Conservation (phyloP, 2,329 filamentous ascomycete species). For the Dichotomopilus funicola region DNA sequence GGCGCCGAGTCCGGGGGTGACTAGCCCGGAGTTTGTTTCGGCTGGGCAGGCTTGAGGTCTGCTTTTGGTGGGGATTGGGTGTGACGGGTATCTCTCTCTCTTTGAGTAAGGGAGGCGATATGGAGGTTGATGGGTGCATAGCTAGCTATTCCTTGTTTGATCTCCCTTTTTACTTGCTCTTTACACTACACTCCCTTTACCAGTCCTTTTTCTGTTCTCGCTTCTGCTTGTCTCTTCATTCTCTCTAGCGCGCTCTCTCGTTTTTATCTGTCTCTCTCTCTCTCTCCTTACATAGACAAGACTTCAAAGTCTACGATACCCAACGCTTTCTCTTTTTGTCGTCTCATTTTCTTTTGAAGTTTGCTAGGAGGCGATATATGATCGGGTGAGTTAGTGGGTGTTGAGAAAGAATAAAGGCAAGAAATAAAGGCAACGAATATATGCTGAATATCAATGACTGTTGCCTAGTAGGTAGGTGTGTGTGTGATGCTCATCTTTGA, state of each 20-base stretch:
- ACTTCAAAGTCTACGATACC: slow-evolving; percentile 12
- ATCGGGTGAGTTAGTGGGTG: too few relatives aligned
- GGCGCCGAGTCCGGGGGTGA: not conserved
- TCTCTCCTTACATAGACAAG: slow-evolving; percentile 5
- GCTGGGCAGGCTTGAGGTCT: not conserved
- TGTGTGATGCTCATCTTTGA: too few relatives aligned
- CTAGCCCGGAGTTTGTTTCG: not conserved
- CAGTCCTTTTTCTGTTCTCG: not conserved
- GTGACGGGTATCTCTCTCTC: too few relatives aligned
- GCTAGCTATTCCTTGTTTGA: not conserved
- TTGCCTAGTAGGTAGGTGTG: too few relatives aligned
- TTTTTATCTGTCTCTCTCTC: not conserved
- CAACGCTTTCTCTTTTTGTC: not conserved
- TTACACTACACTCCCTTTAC: too few relatives aligned
- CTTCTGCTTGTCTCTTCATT: not conserved
- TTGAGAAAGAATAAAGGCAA: too few relatives aligned
- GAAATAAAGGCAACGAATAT: too few relatives aligned
- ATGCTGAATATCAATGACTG: too few relatives aligned
- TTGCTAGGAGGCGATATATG: too few relatives aligned
- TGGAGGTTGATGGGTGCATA: too few relatives aligned
- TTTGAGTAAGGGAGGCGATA: too few relatives aligned
- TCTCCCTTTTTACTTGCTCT: not conserved
- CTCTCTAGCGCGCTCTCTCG: not conserved
- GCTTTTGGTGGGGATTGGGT: too few relatives aligned
- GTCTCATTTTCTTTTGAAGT: not conserved